Base-by-base conservation (phyloP, 73 alveolate genomes). In the Stentor coeruleus region DNA sequence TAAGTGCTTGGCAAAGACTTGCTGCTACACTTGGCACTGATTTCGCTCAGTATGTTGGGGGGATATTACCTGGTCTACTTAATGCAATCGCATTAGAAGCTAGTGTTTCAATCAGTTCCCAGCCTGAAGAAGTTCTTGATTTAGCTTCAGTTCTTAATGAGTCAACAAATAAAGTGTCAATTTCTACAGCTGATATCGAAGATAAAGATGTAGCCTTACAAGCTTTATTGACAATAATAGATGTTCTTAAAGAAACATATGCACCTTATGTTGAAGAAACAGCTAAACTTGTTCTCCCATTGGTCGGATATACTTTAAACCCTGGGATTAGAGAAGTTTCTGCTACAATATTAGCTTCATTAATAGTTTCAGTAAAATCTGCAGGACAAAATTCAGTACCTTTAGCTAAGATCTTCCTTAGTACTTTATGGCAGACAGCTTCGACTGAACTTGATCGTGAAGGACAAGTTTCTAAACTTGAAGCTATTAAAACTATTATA, bases 1-100 rank as follows among this genome's bases (percentile, higher is more conserved):
- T 94, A 30, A 73, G 95, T 3, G 97, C 97, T 49, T 94, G 98
- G 98, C 87, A 94, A 84, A 90, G 98, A 90, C 86, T 94, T 57
- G 85, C 90, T 60, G 80, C 93, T 3, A 79, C 86, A 33, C 88
- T 92, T 89, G 90, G 90, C 74, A 77, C 87, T 41, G 91, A 90
- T 58, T 89, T 94, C 80, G 88, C 92, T 3, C 88, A 90, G 15
- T 94, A 84, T 89, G 81, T 94, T 31, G 84, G 76, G 1, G 92
- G 82, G 36, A 83, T 94, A 49, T 39, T 92, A 39, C 98, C 98
- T 59, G 79, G 95, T 15, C 83, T 94, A 80, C 81, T 93, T 87
- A 49, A 81, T 31, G 91, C 84, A 30, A 79, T 84, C 26, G 93
- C 92, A 3, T 58, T 72, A 3, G 60, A 81, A 15, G 86, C 83